phyloP scores from a whole-genome alignment of 2,329 filamentous ascomycete species.

The Trichoderma atroviride region DNA sequence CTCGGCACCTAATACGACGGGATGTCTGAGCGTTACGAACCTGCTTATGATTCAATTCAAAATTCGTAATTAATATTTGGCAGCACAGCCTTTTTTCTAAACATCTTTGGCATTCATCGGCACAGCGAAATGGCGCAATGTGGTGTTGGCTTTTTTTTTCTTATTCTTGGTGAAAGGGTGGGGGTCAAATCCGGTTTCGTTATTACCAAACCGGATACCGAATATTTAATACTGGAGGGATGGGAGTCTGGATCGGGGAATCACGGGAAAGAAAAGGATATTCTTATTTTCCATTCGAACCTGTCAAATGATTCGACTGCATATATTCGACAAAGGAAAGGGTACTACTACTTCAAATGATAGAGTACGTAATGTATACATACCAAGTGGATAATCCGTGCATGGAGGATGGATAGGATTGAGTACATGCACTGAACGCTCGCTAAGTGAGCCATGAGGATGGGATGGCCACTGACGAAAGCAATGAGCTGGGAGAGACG shows the following conservation, averaged over 20 bases:
- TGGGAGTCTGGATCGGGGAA: constrained; percentile 29
- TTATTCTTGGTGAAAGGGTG: constrained; percentile 32
- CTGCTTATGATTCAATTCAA: constrained; percentile 35
- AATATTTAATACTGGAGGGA: constrained; percentile 33
- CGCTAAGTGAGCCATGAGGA: constrained; percentile 36
- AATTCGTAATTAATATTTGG: constrained; percentile 39
- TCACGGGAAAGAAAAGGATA: constrained; percentile 24
- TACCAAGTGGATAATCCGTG: constrained; percentile 42
- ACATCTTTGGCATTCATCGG: constrained; percentile 47
- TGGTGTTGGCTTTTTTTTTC: constrained; percentile 29
- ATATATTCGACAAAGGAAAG: constrained; percentile 35
- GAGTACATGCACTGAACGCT: constrained; percentile 39
- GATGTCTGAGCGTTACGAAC: constrained; percentile 29
- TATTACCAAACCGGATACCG: constrained; percentile 34
- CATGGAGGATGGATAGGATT: constrained; percentile 34
- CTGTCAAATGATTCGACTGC: constrained; percentile 33
- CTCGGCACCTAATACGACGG: constrained; percentile 16
- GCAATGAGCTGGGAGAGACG: not conserved
- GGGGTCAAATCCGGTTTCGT: constrained; percentile 35
- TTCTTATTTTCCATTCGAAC: constrained; percentile 23
- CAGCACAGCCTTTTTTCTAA: constrained; percentile 33
- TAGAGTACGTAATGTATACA: constrained; percentile 48
- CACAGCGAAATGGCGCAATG: constrained; percentile 46
- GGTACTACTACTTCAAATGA: constrained; percentile 35
- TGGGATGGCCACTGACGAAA: constrained; percentile 30